phyloP scores from a whole-genome alignment of 306 rosid species.

The Cicer yamashitae region DNA sequence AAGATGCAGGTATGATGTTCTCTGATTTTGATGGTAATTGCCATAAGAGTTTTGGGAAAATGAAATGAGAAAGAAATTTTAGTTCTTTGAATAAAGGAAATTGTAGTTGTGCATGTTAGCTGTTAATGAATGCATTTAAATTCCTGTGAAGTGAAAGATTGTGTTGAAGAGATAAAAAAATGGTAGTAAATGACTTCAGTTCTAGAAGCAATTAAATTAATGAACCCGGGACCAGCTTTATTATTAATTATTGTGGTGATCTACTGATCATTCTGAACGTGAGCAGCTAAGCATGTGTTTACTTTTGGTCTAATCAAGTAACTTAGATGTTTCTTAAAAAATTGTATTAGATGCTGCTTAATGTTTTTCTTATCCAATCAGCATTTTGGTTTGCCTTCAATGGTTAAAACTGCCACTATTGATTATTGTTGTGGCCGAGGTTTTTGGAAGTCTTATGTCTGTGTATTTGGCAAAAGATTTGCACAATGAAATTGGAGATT shows the following conservation, averaged over 20 bases:
- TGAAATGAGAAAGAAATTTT: slow-evolving; percentile 20
- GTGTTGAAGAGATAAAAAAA: slow-evolving; percentile 16
- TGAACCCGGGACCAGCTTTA: slow-evolving; percentile 12
- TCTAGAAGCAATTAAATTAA: neutral
- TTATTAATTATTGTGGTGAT: slow-evolving; percentile 10
- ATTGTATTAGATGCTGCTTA: neutral
- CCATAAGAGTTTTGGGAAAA: neutral
- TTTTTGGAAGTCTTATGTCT: slow-evolving; percentile 26
- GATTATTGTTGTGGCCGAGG: neutral
- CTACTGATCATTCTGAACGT: slow-evolving; percentile 6
- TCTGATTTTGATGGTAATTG: slow-evolving; percentile 11
- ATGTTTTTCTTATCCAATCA: slow-evolving; percentile 33
- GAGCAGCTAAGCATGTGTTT: neutral
- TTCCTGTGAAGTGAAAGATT: slow-evolving; percentile 36
- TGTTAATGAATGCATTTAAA: slow-evolving; percentile 24
- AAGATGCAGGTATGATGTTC: neutral
- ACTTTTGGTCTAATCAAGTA: neutral
- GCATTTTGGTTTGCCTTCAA: slow-evolving; percentile 17
- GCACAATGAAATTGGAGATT: neutral
- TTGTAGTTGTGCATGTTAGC: slow-evolving; percentile 36
- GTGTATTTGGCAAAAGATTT: neutral
- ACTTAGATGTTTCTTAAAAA: neutral
- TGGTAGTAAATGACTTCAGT: slow-evolving; percentile 22
- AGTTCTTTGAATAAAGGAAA: neutral
- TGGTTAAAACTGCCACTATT: neutral